Base-by-base conservation (phyloP, 1,284 basidiomycete species). In the Leccinum angustisporum region DNA sequence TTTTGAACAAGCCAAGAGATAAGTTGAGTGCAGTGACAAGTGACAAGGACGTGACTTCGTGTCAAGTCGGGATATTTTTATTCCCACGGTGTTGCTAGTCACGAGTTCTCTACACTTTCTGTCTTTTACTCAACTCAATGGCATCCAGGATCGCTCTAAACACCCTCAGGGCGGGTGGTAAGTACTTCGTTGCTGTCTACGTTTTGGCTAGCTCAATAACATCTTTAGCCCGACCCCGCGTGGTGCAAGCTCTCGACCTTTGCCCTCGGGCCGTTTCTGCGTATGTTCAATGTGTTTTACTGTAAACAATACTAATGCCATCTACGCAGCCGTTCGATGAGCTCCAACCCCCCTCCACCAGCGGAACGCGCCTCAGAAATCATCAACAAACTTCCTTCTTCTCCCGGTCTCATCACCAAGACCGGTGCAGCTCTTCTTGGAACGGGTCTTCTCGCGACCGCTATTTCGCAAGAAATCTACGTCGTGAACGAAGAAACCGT, bases 401-500 rank as follows among this genome's bases (percentile, higher is more conserved):
- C 92, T 67, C 92, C 92, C 46, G 85, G 81, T 71, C 84, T 98
- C 77, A 84, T 97, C 81, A 94, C 95, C 77, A 98, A 98, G 84
- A 97, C 93, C 58, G 94, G 95, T 66, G 88, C 92, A 66, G 90
- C 96, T 72, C 83, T 97, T 72, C 87, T 98, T 65, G 94, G 95
- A 72, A 93, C 94, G 48, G 95, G 94, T 75, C 82, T 95, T 64
- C 82, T 91, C 64, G 97, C 96, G 30, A 87, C 95, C 21, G 96
- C 95, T 74, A 96, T 99, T 80, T 97, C 95, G 48, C 92, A 95
- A 77, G 97, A 99, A 81, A 87, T 98, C 61, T 98, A 98, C 77
- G 97, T 99, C 63, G 87, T 97, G 73, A 98, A 98, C 79, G 96
- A 98, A 80, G 95, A 97, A 83, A 89, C 91, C 38, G 87, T 96